Evolutionary conservation across 225 moss, liverwort and hornwort genomes (phyloP).

Genomic region (Polytrichum formosum): DNA sequence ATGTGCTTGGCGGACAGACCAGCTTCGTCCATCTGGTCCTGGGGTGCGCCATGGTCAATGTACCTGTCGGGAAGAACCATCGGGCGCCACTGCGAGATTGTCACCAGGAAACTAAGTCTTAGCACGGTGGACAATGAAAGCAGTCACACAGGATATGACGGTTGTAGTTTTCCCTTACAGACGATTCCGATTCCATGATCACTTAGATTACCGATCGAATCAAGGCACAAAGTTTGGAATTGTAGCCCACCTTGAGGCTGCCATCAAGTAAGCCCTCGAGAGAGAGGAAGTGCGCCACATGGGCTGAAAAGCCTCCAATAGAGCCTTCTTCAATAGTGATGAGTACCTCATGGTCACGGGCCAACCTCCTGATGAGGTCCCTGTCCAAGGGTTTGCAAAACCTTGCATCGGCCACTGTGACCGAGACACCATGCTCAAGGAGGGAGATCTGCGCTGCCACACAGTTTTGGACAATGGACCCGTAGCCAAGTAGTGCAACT

Average conservation of each 20-base stretch:
- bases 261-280: constrained; percentile 15
- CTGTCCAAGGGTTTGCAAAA: constrained; percentile 18
- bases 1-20: constrained; percentile 9
- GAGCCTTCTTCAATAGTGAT: constrained; percentile 18
- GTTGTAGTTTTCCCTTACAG: too few species aligned
- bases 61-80: constrained; percentile 16
- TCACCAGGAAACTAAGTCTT: neutral
- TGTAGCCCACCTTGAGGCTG: constrained; percentile 11
- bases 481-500: constrained; percentile 14
- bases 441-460: constrained; percentile 9
- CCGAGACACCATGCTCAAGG: constrained; percentile 7
- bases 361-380: constrained; percentile 17
- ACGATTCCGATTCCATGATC: too few species aligned
- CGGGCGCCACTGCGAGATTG: constrained; percentile 15
- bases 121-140: neutral
- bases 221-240: neutral
- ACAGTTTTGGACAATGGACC: constrained; percentile 17
- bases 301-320: constrained; percentile 17
- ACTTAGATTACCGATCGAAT: too few species aligned
- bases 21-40: constrained; percentile 16
- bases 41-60: constrained; percentile 13
- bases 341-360: constrained; percentile 13
- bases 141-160: too few species aligned
- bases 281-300: constrained; percentile 13
- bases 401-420: constrained; percentile 12